Base-by-base conservation (phyloP, 108 stramenopile species). In the Craspedostauros australis region DNA sequence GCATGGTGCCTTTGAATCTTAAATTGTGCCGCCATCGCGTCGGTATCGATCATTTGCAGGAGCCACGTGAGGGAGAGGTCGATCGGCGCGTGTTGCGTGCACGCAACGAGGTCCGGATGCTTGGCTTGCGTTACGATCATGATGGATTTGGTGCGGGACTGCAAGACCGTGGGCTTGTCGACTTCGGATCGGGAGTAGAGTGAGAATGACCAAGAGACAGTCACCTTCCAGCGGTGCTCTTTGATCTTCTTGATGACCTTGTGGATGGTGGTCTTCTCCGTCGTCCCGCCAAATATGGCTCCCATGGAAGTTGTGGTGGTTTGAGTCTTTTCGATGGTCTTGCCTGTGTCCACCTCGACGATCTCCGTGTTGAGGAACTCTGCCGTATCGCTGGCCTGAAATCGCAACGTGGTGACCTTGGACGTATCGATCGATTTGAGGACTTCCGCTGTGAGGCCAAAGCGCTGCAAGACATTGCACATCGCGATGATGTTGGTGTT, bases 21-120 rank as follows among this genome's bases (percentile, higher is more conserved):
- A 25, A 79, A 53, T 12, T 64, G 12, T 36, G n/a, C 15, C 31
- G 33, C 21, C 32, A 14, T 28, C 12, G 18, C 3, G 23, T 55
- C 52, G 14, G 29, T 40, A 4, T 54, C 31, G 5, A 78, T 75
- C 36, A 71, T 61, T 29, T 59, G 39, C 19, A 79, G 42, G 27
- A 79, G 46, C 73, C 73, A 79, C 12, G 71, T 74, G 11, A 79
- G 47, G 0, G 60, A 46, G 11, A 74, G 39, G 23, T 79, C 78
- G 8, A 58, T 23, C 18, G 72, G 64, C 18, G 24, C 25, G 25
- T 37, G 44, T 22, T 39, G 43, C 7, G 29, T 28, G 44, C 39
- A 38, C 4, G 38, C 40, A 14, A 24, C 50, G 14, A 42, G 1
- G 7, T 15, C n/a, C n/a, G n/a, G n/a, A n/a, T 55, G 48, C 52